phyloP scores from a whole-genome alignment of 225 moss, liverwort and hornwort species.

The Lunularia cruciata region DNA sequence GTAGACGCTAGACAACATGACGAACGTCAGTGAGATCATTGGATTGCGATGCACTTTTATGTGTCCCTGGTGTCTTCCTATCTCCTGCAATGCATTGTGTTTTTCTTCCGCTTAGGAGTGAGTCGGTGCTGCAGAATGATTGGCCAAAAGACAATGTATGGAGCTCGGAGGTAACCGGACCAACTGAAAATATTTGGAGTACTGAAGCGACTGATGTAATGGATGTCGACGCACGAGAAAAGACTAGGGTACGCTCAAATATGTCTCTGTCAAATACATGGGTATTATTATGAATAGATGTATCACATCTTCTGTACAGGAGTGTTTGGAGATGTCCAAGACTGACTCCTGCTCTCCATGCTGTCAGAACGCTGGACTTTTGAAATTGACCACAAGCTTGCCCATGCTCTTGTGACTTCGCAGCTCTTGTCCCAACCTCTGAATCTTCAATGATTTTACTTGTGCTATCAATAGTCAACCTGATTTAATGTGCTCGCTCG shows the following conservation, averaged over 20 bases:
- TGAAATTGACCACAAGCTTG: too few species aligned
- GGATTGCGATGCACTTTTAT: background rate
- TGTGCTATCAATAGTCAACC: too few species aligned
- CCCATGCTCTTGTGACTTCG: too few species aligned
- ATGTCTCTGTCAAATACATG: too few species aligned
- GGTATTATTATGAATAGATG: too few species aligned
- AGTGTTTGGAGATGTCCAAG: too few species aligned
- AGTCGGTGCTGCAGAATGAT: constrained; percentile 19
- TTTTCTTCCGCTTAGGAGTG: background rate
- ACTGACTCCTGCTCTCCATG: too few species aligned
- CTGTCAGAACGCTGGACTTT: too few species aligned
- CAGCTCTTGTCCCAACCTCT: too few species aligned
- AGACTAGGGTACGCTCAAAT: constrained; percentile 21
- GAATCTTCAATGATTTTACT: too few species aligned
- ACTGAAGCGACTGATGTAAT: constrained; percentile 16
- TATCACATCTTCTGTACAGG: too few species aligned
- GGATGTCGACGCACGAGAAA: constrained; percentile 30
- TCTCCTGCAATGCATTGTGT: background rate
- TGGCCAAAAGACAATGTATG: constrained; percentile 26
- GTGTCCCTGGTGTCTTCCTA: background rate
- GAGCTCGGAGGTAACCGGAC: constrained; percentile 16
- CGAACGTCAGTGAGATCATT: background rate
- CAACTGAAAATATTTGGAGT: constrained; percentile 37
- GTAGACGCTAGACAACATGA: background rate
- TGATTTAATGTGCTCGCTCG: too few species aligned